Percentiles rank a stretch among this genome's conserved stretches.
Evolutionary conservation across 176 grass and related monocot genomes (phyloP).

Genomic region (Paspalum vaginatum): DNA sequence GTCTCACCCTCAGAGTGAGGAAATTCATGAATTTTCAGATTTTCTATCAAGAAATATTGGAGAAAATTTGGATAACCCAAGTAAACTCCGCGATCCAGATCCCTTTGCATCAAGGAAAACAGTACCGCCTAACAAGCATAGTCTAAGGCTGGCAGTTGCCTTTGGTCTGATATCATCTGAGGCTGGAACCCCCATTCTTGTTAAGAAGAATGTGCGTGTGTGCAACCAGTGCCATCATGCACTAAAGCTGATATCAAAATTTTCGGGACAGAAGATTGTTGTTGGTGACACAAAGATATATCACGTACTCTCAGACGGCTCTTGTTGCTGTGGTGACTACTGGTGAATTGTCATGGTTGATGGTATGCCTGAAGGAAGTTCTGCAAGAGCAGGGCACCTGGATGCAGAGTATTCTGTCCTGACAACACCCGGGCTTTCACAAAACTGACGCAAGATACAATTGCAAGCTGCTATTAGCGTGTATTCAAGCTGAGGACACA

Average conservation of each 20-base stretch:
- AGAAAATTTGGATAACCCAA: slow-evolving; percentile 37
- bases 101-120: slow-evolving; percentile 32
- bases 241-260: slow-evolving; percentile 79
- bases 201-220: slow-evolving; percentile 91
- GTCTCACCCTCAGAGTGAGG: slow-evolving; percentile 48
- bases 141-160: slow-evolving; percentile 71
- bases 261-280: slow-evolving; percentile 61
- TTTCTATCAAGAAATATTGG: slow-evolving; percentile 63
- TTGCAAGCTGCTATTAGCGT: slow-evolving; percentile 5
- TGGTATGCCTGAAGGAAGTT: slow-evolving; percentile 4
- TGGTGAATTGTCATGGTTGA: slow-evolving; percentile 53
- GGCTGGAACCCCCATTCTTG: slow-evolving; percentile 62
- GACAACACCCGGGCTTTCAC: background rate
- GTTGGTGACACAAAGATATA: slow-evolving; percentile 75
- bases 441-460: background rate
- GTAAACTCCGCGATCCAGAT: slow-evolving; percentile 23
- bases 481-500: slow-evolving; percentile 8
- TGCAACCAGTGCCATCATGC: slow-evolving; percentile 80
- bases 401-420: background rate
- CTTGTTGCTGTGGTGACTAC: slow-evolving; percentile 86
- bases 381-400: background rate
- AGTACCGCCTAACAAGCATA: slow-evolving; percentile 62
- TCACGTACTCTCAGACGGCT: slow-evolving; percentile 79
- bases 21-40: slow-evolving; percentile 65
- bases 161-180: slow-evolving; percentile 73